Base-by-base conservation (phyloP, 208 protist genomes). In the Leishmania turanica region DNA sequence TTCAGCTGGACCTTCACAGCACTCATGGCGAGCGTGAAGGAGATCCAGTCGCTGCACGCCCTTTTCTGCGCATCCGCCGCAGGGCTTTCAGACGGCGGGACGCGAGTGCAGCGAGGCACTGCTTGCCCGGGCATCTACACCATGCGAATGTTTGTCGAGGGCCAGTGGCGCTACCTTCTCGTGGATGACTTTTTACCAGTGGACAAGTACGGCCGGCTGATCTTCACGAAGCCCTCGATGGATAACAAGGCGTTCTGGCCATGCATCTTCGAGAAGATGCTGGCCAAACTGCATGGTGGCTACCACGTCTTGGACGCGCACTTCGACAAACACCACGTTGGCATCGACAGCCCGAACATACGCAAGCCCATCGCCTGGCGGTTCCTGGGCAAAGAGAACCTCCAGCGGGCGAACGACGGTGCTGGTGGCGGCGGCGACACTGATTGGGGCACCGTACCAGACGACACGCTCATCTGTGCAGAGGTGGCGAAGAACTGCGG, bases 181-280 rank as follows among this genome's bases (percentile, higher is more conserved):
- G 89, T 97, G 0, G 95, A 98, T 84, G 95, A 97, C 78, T 96
- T 93, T 75, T 80, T 98, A 47, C 95, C 95, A 0, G 90, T 97
- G 13, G 88, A 97, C 79, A 75, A 65, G 37, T 79, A 89, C 47
- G 93, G 93, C 40, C 75, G 84, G 17, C 82, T 91, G 62, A 83
- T 96, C 71, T 98, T 98, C 87, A 87, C 88, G 19, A 82, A 90
- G 17, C 87, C 90, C 27, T 83, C 91, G 13, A 31, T 85, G 40
- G 54, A 68, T 15, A 65, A 70, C 9, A 84, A 37, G 8, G 69
- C 78, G 37, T 91, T 89, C 56, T 98, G 95, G 95, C 90, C 91
- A 37, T 96, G 90, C 78, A 84, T 98, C 45, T 40, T 97, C 21
- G 95, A 98, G 73, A 98, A 98, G 85, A 90, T 91, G 54, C 70